Conservation (phyloP, 768 basidiomycete genomes). For the Grammothele lineata region DNA sequence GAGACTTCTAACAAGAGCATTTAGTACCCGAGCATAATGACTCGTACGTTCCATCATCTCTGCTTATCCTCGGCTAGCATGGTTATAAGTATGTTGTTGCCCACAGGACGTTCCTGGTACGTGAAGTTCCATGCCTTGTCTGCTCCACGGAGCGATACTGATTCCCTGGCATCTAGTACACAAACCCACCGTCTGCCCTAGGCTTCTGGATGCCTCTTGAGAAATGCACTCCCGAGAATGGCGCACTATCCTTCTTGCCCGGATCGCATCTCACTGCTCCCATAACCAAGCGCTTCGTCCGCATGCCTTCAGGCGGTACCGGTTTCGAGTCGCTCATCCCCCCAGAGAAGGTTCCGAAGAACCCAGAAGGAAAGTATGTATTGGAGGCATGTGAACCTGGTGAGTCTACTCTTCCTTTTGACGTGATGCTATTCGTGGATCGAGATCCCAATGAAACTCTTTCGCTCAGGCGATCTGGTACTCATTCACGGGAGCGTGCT, state of each 20-base stretch:
- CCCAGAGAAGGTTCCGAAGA: constrained; percentile 26
- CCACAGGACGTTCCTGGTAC: neutral
- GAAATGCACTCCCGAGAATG: constrained; percentile 75
- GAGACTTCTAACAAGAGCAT: neutral
- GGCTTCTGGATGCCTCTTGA: constrained; percentile 98
- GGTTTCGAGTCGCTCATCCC: constrained; percentile 68
- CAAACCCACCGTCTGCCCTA: constrained; percentile 84
- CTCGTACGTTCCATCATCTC: constrained; percentile 63
- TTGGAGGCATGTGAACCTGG: constrained; percentile 74
- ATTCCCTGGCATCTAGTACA: constrained; percentile 80
- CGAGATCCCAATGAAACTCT: no score
- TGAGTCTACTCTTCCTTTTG: constrained; percentile 21
- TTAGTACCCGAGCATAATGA: constrained; percentile 91
- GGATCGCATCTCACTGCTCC: constrained; percentile 79
- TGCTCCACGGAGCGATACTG: constrained; percentile 57
- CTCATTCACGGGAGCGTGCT: constrained; percentile 91
- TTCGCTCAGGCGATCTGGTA: constrained; percentile 88
- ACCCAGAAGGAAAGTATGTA: constrained; percentile 48
- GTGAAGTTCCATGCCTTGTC: no score
- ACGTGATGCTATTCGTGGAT: neutral
- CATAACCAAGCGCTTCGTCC: constrained; percentile 83
- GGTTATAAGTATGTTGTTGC: no score
- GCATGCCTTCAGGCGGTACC: constrained; percentile 72
- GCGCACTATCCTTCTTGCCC: constrained; percentile 84
- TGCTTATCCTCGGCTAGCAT: no score